A percentile compares a stretch with the other conserved stretches of the same genome.
phyloP scores from a whole-genome alignment of 2,329 filamentous ascomycete genomes.

The Ophiostoma ips region DNA sequence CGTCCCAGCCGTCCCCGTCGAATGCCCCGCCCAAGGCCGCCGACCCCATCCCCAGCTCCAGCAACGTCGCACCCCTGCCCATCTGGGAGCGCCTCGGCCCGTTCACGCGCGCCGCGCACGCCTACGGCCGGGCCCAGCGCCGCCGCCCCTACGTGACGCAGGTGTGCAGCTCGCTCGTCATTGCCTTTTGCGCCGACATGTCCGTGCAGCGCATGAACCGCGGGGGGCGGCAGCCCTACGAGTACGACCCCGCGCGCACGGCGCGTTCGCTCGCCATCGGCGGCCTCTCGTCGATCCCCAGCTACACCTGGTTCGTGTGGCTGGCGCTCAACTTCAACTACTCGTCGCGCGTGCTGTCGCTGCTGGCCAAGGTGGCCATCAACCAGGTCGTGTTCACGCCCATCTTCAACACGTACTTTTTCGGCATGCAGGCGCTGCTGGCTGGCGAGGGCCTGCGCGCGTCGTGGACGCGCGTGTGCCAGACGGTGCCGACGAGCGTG shows the following conservation, averaged over 20 bases:
- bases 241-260: slow-evolving; percentile 61
- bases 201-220: slow-evolving; percentile 55
- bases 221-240: slow-evolving; percentile 35
- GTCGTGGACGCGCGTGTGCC: slow-evolving; percentile 54
- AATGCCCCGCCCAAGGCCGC: background rate
- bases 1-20: background rate
- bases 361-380: slow-evolving; percentile 63
- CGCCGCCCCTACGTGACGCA: slow-evolving; percentile 68
- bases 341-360: slow-evolving; percentile 52
- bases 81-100: slow-evolving; percentile 46
- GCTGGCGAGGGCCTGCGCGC: slow-evolving; percentile 51
- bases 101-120: slow-evolving; percentile 36
- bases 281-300: slow-evolving; percentile 57
- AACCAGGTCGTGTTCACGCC: slow-evolving; percentile 76
- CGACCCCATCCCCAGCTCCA: slow-evolving; percentile 29
- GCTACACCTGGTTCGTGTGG: slow-evolving; percentile 74
- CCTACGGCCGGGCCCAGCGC: slow-evolving; percentile 58
- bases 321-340: slow-evolving; percentile 77
- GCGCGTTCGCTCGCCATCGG: slow-evolving; percentile 62
- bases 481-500: slow-evolving; percentile 64
- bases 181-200: slow-evolving; percentile 67
- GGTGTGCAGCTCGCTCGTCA: slow-evolving; percentile 57
- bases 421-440: slow-evolving; percentile 63
- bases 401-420: slow-evolving; percentile 71
- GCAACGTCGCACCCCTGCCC: slow-evolving; percentile 27